phyloP scores from a whole-genome alignment of 352 stramenopile genomes.

The Peronospora farinosa region DNA sequence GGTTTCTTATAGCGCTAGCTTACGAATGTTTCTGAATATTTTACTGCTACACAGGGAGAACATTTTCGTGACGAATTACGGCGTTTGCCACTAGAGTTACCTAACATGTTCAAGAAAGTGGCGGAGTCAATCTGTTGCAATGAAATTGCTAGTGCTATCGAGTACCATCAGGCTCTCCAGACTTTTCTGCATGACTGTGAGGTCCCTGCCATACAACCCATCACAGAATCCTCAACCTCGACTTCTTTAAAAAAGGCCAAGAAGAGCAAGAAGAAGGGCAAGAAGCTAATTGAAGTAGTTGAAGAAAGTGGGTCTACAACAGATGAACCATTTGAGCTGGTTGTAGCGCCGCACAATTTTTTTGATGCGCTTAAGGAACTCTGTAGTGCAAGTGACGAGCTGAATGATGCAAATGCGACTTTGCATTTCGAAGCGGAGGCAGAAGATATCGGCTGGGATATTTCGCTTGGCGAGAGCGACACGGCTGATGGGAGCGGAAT shows the following conservation, averaged over 20 bases:
- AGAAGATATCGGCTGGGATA: slow-evolving; percentile 69
- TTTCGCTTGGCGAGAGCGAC: slow-evolving; percentile 43
- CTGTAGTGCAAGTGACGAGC: slow-evolving; percentile 32
- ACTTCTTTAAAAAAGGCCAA: slow-evolving; percentile 41
- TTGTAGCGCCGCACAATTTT: slow-evolving; percentile 37
- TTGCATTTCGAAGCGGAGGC: slow-evolving; percentile 52
- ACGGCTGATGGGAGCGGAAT: slow-evolving; percentile 33
- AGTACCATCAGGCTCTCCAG: slow-evolving; percentile 66
- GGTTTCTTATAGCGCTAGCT: neutral
- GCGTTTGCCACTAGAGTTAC: slow-evolving; percentile 48
- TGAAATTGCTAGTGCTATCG: slow-evolving; percentile 36
- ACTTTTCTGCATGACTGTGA: slow-evolving; percentile 57
- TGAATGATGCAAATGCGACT: slow-evolving; percentile 12
- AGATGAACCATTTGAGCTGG: slow-evolving; percentile 36
- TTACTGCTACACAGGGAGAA: slow-evolving; percentile 24
- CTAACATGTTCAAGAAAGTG: slow-evolving; percentile 43
- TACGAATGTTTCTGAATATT: slow-evolving; percentile 3
- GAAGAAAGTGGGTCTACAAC: slow-evolving; percentile 12
- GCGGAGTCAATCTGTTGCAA: slow-evolving; percentile 37
- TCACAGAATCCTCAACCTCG: slow-evolving; percentile 2
- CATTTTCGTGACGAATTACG: slow-evolving; percentile 64
- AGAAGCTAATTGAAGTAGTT: slow-evolving; percentile 12
- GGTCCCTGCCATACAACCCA: slow-evolving; percentile 22
- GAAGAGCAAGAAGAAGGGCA: slow-evolving; percentile 33
- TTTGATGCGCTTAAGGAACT: slow-evolving; percentile 58